Base-by-base conservation (phyloP, 1,284 basidiomycete genomes). In the Lignosus rhinocerotis region DNA sequence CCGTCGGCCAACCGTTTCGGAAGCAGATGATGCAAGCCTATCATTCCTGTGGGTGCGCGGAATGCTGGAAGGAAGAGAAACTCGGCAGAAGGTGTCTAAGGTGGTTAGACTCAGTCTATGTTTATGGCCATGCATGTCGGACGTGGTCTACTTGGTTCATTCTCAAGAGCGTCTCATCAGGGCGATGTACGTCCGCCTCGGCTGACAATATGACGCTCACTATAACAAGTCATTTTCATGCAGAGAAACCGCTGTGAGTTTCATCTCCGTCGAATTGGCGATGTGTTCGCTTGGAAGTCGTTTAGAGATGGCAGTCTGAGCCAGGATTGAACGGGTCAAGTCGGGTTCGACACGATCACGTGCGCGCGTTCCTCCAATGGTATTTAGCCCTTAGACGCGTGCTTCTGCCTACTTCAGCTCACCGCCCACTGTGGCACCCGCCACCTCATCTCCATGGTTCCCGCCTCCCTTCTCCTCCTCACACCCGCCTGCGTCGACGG, bases 281-380 rank as follows among this genome's bases (percentile, higher is more conserved):
- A 25, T 25, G 25, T 25, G 25, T 4, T 25, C 25, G 25, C 25
- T 25, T 25, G 25, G 25, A 25, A 25, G 25, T 25, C 25, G 25
- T 4, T 2, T 25, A 25, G 25, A 25, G 25, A 25, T 25, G 25
- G 25, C 25, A 25, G 25, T 25, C 25, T 25, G 25, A 25, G 25
- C n/a, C n/a, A n/a, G n/a, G n/a, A n/a, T n/a, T 19, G 34, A n/a
- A 19, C 56, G 56, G 56, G 56, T 46, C 39, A 58, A 58, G 14
- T 31, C 56, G 56, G 56, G 51, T 44, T 10, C 6, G 6, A 53
- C 56, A 58, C 56, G 56, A 53, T 58, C 56, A 58, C 56, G 56
- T 58, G 56, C 32, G 11, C 56, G 51, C 31, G 46, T 53, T 17
- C 45, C n/a, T n/a, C 34, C 52, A 19, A 46, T 48, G 34, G 42